phyloP scores from a whole-genome alignment of 139 green algal genomes.

The Yamagishiella unicocca region DNA sequence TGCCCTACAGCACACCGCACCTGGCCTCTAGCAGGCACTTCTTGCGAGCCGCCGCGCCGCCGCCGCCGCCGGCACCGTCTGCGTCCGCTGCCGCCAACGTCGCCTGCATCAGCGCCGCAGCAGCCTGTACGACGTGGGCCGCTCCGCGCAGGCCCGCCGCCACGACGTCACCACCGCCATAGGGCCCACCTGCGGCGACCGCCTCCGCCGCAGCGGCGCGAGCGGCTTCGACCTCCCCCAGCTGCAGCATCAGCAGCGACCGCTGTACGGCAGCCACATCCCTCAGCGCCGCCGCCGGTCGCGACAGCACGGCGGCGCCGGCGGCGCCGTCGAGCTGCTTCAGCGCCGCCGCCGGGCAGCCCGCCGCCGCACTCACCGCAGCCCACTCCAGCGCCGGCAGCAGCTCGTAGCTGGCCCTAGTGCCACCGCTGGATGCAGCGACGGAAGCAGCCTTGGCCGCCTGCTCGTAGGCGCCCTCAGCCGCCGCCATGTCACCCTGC shows the following conservation, averaged over 20 bases:
- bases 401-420: background rate
- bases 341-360: background rate
- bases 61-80: background rate
- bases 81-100: background rate
- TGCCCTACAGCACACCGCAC: background rate
- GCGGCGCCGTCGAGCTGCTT: background rate
- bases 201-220: background rate
- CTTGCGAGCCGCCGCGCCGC: constrained; percentile 4
- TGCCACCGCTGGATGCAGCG: background rate
- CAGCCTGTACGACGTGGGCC: constrained; percentile 11
- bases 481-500: constrained; percentile 3
- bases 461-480: constrained; percentile 21
- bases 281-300: background rate
- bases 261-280: background rate
- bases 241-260: constrained; percentile 23
- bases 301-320: background rate
- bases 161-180: background rate
- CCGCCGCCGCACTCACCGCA: background rate
- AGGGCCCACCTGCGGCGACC: no score
- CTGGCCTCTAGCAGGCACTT: constrained; percentile 34
- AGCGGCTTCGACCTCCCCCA: background rate
- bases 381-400: constrained; percentile 31
- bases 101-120: constrained; percentile 23
- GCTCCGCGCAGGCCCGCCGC: background rate
- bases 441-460: background rate